Conservation (phyloP, 176 grass and related monocot genomes). For the Melocanna baccifera region DNA sequence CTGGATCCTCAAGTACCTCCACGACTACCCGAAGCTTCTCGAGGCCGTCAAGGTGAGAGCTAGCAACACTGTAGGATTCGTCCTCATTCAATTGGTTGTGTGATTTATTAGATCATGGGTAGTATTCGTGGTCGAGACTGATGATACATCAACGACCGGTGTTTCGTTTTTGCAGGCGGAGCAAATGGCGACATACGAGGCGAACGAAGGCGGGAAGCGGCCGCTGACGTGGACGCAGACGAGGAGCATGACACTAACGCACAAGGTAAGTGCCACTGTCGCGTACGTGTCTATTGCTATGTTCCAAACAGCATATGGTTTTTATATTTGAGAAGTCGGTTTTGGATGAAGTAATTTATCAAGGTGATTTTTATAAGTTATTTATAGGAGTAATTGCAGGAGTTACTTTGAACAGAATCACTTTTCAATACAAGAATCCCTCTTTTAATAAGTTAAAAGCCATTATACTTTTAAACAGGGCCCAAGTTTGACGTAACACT, state of each 20-base stretch:
- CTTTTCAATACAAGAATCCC: no score
- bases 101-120: background rate
- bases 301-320: no score
- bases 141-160: background rate
- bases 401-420: rapidly evolving
- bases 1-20: conserved; percentile 61
- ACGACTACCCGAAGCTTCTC: conserved; percentile 56
- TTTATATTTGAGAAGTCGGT: no score
- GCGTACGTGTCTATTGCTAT: background rate
- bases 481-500: background rate
- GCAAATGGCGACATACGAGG: conserved; percentile 40
- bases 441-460: no score
- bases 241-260: conserved; percentile 51
- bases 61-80: background rate
- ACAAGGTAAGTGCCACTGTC: conserved; percentile 21
- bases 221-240: conserved; percentile 63
- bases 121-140: background rate
- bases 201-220: conserved; percentile 33
- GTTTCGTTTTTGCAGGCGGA: conserved; percentile 39
- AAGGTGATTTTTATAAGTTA: no score
- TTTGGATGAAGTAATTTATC: no score
- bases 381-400: no score
- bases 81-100: background rate
- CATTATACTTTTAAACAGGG: no score
- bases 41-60: conserved; percentile 48